These are phyloP conservation scores for Nymphaea colorata DNA, from an alignment of 164 flowering plant species.

Conservation along the genomic window DNA sequence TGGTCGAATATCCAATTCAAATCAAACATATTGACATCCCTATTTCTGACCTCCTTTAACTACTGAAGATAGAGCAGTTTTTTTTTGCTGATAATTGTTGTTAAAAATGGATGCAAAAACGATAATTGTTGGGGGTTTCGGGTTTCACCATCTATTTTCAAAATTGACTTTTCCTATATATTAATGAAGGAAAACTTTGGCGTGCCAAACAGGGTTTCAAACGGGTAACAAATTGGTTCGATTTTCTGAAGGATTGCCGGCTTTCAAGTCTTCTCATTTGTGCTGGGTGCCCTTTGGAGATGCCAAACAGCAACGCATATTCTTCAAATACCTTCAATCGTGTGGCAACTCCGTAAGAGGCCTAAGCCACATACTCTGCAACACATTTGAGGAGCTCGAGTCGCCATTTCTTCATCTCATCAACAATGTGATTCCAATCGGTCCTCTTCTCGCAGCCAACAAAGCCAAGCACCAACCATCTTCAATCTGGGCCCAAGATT, in stretches of 20 bases:
- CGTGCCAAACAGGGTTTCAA: not conserved
- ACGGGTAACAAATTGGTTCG: not conserved
- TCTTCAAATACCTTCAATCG: not conserved
- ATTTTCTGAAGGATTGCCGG: not conserved
- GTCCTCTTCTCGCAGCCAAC: constrained; percentile 6
- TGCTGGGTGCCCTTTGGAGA: not conserved
- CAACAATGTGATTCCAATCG: constrained; percentile 5
- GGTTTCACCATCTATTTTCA: too few species aligned
- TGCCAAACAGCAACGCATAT: not conserved
- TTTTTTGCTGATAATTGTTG: too few species aligned
- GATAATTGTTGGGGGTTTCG: too few species aligned
- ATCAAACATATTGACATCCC: too few species aligned
- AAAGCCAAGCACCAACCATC: not conserved
- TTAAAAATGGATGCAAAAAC: too few species aligned
- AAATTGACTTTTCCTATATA: too few species aligned
- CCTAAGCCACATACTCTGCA: constrained; percentile 6
- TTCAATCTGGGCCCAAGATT: constrained; percentile 9
- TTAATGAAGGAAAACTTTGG: not conserved
- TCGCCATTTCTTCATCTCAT: not conserved
- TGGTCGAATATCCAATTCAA: too few species aligned
- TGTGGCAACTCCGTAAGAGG: not conserved
- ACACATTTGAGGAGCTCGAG: constrained; percentile 9
- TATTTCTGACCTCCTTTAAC: too few species aligned
- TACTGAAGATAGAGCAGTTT: too few species aligned
- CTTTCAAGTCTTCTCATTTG: not conserved